Conservation (phyloP, 176 grass and related monocot genomes). For the bread wheat (Triticum aestivum) region DNA sequence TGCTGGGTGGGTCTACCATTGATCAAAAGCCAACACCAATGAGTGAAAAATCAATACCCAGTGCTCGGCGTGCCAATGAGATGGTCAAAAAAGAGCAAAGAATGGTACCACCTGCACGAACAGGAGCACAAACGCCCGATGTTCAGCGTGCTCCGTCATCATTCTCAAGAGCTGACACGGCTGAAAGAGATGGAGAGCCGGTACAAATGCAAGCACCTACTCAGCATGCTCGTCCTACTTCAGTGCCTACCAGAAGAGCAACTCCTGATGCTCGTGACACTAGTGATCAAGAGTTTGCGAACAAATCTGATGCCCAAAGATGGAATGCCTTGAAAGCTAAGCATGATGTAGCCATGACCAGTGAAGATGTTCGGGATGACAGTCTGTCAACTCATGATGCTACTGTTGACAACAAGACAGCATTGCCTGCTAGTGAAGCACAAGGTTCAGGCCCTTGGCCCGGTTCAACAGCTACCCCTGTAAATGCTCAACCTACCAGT, state of each 20-base stretch:
- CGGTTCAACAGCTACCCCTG: background rate
- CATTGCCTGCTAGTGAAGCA: background rate
- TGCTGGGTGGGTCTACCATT: conserved; percentile 4
- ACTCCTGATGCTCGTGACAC: conserved; percentile 2
- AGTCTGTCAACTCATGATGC: conserved; percentile 4
- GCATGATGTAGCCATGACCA: background rate
- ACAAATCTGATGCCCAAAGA: conserved; percentile 21
- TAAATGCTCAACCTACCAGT: background rate
- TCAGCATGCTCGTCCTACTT: conserved; percentile 21
- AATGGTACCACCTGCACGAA: conserved; percentile 14
- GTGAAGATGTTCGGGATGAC: background rate
- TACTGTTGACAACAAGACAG: conserved; percentile 1
- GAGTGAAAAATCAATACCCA: conserved; percentile 12
- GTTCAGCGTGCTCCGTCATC: conserved; percentile 2
- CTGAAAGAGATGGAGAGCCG: background rate
- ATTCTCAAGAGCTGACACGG: background rate
- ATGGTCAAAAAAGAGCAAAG: conserved; percentile 21
- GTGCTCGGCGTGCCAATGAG: conserved; percentile 11
- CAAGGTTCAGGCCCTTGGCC: background rate
- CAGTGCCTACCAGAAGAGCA: background rate
- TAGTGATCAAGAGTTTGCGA: background rate
- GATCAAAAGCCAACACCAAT: conserved; percentile 19
- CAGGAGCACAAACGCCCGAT: conserved; percentile 16
- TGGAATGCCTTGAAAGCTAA: conserved; percentile 15
- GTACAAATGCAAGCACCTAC: conserved; percentile 30